Evolutionary conservation across 345 rosid genomes (phyloP), one percentile per base, ranked within the genome.

Genomic region (Salix exigua): DNA sequence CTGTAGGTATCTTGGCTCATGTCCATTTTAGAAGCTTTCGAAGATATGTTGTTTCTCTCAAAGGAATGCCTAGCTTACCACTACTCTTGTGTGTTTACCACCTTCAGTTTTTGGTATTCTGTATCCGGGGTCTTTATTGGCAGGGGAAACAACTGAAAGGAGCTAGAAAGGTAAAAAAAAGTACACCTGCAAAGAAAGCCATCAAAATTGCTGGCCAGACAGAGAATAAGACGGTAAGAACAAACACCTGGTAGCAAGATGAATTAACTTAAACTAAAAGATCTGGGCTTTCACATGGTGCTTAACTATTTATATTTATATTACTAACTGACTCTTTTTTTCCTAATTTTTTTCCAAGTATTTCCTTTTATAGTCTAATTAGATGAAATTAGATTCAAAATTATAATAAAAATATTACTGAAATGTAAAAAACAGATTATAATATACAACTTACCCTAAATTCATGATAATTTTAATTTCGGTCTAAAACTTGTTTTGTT

Each of bases 121-220:
- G 12, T 68, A 37, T 8, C 64, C 64, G 55, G 55, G 74, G 23
- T 51, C 42, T 72, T n/a, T 38, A 51, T 62, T 75, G 19, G 70
- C 51, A 81, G 84, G 84, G 70, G 33, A 81, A 9, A 18, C 62
- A 53, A 76, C 76, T 61, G 66, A 78, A 78, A 63, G 51, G 71
- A 5, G 60, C 30, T 62, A 68, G 73, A 5, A 63, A 4, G 61
- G 60, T 67, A 48, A 83, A 75, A 84, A 80, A 80, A 71, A 48
- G 50, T 19, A 65, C 50, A 66, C 73, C 86, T 78, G 21, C 70
- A 63, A 51, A 64, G 70, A 83, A 78, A 73, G 75, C 55, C 72
- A 77, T 53, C 50, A 65, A 26, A 75, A 63, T 68, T n/a, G 16
- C 25, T 68, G 78, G 55, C 73, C 64, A 63, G 40, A 81, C 31